phyloP scores from a whole-genome alignment of 1,284 basidiomycete species.

The Pseudozyma hubeiensis region DNA sequence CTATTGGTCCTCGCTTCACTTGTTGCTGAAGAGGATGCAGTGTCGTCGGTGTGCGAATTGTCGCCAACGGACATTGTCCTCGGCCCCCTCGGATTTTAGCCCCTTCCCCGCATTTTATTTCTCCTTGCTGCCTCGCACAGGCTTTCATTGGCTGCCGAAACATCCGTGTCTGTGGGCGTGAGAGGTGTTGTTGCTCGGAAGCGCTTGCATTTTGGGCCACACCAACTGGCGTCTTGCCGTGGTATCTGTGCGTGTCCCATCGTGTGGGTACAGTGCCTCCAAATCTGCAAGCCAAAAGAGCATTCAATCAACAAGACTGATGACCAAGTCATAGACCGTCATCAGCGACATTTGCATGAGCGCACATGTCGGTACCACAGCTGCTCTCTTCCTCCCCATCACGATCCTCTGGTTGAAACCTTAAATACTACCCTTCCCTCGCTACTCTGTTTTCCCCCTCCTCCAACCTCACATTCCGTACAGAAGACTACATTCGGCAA shows the following conservation, averaged over 20 bases:
- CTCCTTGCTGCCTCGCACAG: slow-evolving; percentile 1
- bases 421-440: no score
- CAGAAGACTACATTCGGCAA: no score
- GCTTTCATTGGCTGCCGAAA: neutral
- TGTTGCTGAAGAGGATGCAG: neutral
- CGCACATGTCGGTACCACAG: no score
- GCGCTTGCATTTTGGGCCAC: no score
- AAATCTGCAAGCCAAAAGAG: neutral
- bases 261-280: slow-evolving; percentile 1
- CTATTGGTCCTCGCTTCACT: slow-evolving; percentile 3
- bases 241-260: neutral
- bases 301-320: neutral
- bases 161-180: slow-evolving; percentile 1
- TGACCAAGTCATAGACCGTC: slow-evolving; percentile 16
- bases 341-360: neutral
- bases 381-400: no score
- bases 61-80: slow-evolving; percentile 25
- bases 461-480: neutral
- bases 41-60: neutral
- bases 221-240: neutral
- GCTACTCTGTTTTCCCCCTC: no score
- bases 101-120: slow-evolving; percentile 23
- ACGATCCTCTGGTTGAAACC: no score
- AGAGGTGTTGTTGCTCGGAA: neutral
- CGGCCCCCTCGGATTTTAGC: slow-evolving; percentile 41